A percentile compares a stretch with the other conserved stretches of the same genome.
Evolutionary conservation across 2,329 filamentous ascomycete genomes (phyloP).

Genomic region (Arachnopeziza araneosa): DNA sequence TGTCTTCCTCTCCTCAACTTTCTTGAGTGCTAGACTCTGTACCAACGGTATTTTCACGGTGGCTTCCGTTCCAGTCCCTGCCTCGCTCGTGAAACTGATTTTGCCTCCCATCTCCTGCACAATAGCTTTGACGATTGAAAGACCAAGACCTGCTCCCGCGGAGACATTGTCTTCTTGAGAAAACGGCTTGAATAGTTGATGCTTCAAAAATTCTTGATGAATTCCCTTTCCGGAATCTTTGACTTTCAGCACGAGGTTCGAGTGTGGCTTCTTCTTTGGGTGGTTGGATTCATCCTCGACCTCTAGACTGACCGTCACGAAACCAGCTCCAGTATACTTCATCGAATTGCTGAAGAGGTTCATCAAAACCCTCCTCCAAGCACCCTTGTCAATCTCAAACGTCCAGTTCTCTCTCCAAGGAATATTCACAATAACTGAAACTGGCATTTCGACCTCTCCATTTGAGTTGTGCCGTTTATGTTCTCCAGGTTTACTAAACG

Average conservation of each 20-base stretch:
- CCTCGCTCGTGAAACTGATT: constrained; percentile 50
- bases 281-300: constrained; percentile 18
- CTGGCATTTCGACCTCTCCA: constrained; percentile 6
- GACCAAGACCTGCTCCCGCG: constrained; percentile 55
- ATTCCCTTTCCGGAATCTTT: constrained; percentile 62
- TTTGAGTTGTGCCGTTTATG: constrained; percentile 12
- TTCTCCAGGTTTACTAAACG: constrained; percentile 18
- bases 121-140: constrained; percentile 58
- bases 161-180: constrained; percentile 57
- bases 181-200: constrained; percentile 56
- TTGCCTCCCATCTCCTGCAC: constrained; percentile 54
- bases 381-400: constrained; percentile 50
- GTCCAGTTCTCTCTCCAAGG: constrained; percentile 43
- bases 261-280: constrained; percentile 11
- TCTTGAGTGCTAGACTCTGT: constrained; percentile 6
- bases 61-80: constrained; percentile 50
- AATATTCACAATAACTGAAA: constrained; percentile 48
- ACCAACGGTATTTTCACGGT: constrained; percentile 23
- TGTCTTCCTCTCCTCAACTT: constrained; percentile 7
- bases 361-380: constrained; percentile 48
- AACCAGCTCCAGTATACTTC: constrained; percentile 53
- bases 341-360: constrained; percentile 58
- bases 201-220: constrained; percentile 53
- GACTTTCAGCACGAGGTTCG: constrained; percentile 39
- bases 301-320: constrained; percentile 39